phyloP scores from a whole-genome alignment of 2,329 filamentous ascomycete species.

The Colletotrichum sp. region DNA sequence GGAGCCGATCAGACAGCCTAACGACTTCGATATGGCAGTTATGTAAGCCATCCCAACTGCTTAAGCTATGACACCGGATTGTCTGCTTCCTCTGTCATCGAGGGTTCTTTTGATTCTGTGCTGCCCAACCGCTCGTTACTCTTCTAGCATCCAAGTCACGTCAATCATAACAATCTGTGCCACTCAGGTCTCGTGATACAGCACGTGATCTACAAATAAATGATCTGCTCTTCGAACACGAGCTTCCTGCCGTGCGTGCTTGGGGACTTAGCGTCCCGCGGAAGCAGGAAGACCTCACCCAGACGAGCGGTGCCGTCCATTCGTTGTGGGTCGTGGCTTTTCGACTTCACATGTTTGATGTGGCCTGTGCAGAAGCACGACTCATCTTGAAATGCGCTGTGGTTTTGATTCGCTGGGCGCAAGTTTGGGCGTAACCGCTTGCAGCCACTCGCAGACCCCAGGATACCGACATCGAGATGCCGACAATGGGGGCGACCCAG shows the following conservation, averaged over 20 bases:
- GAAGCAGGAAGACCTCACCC: slow-evolving; percentile 12
- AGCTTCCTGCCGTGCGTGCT: not conserved
- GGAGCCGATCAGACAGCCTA: not conserved
- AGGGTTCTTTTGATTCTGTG: not conserved
- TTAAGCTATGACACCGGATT: not conserved
- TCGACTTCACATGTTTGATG: slow-evolving; percentile 15
- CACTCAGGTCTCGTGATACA: not conserved
- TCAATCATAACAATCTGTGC: not conserved
- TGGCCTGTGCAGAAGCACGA: slow-evolving; percentile 11
- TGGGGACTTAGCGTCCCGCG: slow-evolving; percentile 11
- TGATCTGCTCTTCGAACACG: not conserved
- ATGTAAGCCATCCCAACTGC: not conserved
- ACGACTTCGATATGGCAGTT: not conserved
- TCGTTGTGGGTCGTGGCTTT: slow-evolving; percentile 6
- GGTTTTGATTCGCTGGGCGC: not conserved
- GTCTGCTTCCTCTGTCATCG: not conserved
- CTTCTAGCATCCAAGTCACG: not conserved
- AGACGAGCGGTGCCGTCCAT: not conserved
- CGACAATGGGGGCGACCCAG: not conserved
- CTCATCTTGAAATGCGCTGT: slow-evolving; percentile 1
- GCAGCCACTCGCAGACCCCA: not conserved
- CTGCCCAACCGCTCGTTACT: not conserved
- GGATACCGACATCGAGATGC: not conserved
- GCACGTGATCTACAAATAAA: not conserved
- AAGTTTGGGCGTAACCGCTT: not conserved